Evolutionary conservation across 179 eudicot species (phyloP).

Genomic region (Silene coronaria): DNA sequence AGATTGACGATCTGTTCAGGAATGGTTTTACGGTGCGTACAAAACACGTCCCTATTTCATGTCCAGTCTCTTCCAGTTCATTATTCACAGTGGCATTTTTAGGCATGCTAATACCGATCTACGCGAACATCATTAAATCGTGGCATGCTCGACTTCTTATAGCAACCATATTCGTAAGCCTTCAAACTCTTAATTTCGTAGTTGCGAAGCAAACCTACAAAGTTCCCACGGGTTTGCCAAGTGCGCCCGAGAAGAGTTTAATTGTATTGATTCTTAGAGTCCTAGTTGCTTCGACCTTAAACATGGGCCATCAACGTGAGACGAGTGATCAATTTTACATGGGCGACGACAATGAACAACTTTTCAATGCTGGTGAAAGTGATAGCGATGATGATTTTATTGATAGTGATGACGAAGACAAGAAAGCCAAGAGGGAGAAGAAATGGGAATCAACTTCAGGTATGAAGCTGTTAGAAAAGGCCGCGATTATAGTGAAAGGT

Average conservation of each 20-base stretch:
- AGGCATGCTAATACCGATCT: background rate
- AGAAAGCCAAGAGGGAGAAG: too few relatives aligned
- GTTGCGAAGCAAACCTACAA: background rate
- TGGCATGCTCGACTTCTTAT: slow-evolving; percentile 2
- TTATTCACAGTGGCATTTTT: background rate
- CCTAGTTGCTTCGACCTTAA: background rate
- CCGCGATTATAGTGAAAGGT: background rate
- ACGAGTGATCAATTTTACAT: background rate
- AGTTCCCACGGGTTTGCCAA: background rate
- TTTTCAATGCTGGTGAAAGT: background rate
- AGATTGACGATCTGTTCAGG: background rate
- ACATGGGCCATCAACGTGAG: background rate
- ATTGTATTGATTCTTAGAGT: background rate
- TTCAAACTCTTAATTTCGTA: background rate
- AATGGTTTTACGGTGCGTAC: too few relatives aligned
- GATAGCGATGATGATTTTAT: too few relatives aligned
- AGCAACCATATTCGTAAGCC: background rate
- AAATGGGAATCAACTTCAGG: background rate
- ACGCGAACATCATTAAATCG: background rate
- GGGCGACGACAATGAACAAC: background rate
- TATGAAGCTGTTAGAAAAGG: background rate
- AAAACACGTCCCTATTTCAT: background rate
- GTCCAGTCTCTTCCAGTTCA: background rate
- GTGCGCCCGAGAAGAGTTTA: background rate
- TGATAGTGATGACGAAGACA: background rate